Percentiles rank a stretch among this genome's conserved stretches.
phyloP scores from a whole-genome alignment of 2,329 filamentous ascomycete genomes.

The Lasiodiplodia gonubiensis region DNA sequence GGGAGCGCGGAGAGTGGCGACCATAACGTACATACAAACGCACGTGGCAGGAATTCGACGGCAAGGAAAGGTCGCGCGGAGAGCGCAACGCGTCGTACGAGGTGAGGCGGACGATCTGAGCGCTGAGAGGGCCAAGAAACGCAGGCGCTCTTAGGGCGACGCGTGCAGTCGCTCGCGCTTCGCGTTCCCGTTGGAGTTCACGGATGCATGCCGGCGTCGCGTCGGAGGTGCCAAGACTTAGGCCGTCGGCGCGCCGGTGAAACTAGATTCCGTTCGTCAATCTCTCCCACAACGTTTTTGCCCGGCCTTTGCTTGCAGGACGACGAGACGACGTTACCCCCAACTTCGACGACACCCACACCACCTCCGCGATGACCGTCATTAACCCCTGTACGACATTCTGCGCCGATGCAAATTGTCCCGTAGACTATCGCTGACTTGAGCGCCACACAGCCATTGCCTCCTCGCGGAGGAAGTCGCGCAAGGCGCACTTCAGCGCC shows the following conservation, averaged over 20 bases:
- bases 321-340: slow-evolving; percentile 29
- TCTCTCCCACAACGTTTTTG: slow-evolving; percentile 28
- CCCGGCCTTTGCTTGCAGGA: slow-evolving; percentile 14
- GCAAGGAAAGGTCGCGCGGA: no score
- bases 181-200: slow-evolving; percentile 6
- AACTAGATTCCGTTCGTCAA: slow-evolving; percentile 23
- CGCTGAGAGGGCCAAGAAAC: background rate
- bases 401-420: background rate
- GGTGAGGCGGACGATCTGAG: background rate
- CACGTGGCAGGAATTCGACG: background rate
- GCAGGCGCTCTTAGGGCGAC: slow-evolving; percentile 9
- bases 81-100: background rate
- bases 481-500: slow-evolving; percentile 97
- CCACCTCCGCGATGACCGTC: slow-evolving; percentile 69
- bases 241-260: slow-evolving; percentile 9
- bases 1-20: background rate
- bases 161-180: slow-evolving; percentile 8
- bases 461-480: slow-evolving; percentile 96
- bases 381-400: slow-evolving; percentile 63
- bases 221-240: background rate
- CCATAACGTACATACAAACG: background rate
- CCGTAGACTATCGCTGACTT: slow-evolving; percentile 24
- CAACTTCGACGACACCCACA: slow-evolving; percentile 27
- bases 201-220: slow-evolving; percentile 9
- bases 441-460: slow-evolving; percentile 49